These are phyloP conservation scores for Dentipellis fragilis DNA, from an alignment of 768 basidiomycete genomes.

Conservation along the genomic window DNA sequence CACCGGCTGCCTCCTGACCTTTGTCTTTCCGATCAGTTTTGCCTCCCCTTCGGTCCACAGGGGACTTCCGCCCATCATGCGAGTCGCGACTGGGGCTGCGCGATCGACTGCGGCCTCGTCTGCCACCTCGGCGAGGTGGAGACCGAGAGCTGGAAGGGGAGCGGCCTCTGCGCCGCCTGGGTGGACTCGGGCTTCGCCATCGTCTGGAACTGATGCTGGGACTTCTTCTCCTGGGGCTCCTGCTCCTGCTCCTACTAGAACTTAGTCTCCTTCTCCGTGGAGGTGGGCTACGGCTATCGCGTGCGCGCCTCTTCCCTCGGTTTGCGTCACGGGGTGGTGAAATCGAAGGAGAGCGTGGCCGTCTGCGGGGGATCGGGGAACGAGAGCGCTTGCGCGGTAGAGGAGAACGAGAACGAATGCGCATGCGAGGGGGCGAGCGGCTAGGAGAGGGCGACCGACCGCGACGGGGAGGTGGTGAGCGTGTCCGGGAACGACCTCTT, in stretches of 20 bases:
- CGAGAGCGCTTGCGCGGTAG: conserved; percentile 11
- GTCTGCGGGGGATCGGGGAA: conserved; percentile 18
- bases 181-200: conserved; percentile 31
- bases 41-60: too few species aligned
- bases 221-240: conserved; percentile 21
- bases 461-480: neutral
- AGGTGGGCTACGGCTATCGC: conserved; percentile 48
- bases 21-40: neutral
- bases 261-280: conserved; percentile 22
- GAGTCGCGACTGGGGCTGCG: neutral
- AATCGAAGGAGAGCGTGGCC: conserved; percentile 36
- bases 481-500: conserved; percentile 1
- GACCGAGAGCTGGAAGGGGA: neutral
- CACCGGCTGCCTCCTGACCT: conserved; percentile 17
- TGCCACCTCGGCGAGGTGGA: neutral
- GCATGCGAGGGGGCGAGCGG: conserved; percentile 22
- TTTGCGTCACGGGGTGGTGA: conserved; percentile 30
- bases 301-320: conserved; percentile 10
- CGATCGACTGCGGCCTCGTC: neutral
- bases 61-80: neutral
- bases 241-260: conserved; percentile 21
- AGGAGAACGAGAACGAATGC: neutral
- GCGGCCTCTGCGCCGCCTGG: conserved; percentile 12
- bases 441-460: conserved; percentile 13
- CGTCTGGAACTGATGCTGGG: conserved; percentile 24